These are phyloP conservation scores for Fusarium odoratissimum DNA, from an alignment of 2,329 filamentous ascomycete species.

Conservation along the genomic window DNA sequence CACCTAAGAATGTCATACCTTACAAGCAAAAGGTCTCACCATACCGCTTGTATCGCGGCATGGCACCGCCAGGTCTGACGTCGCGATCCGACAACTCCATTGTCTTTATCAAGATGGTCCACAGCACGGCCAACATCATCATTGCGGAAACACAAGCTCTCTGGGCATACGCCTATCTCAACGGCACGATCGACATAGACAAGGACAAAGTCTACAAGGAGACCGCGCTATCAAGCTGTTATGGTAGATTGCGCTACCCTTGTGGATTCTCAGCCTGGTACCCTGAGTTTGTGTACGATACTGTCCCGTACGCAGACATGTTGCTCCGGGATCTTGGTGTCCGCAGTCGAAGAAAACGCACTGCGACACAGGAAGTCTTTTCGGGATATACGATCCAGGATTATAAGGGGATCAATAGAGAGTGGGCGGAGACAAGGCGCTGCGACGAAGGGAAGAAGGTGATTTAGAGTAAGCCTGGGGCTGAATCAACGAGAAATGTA, in stretches of 20 bases:
- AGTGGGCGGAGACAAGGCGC: not conserved
- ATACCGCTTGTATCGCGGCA: not conserved
- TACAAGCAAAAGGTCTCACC: not conserved
- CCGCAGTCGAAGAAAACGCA: not conserved
- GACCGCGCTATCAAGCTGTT: not conserved
- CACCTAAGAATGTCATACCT: not conserved
- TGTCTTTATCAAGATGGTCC: not conserved
- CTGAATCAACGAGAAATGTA: accelerated
- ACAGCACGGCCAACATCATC: not conserved
- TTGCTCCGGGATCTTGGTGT: not conserved
- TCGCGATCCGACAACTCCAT: not conserved
- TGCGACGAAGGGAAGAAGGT: not conserved
- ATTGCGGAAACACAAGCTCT: not conserved
- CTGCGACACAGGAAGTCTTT: not conserved
- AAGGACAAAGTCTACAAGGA: not conserved
- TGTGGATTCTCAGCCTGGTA: not conserved
- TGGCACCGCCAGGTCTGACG: not conserved
- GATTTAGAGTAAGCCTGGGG: not conserved
- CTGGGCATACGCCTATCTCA: not conserved
- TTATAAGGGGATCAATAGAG: not conserved
- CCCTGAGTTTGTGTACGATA: not conserved
- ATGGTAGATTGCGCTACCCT: not conserved
- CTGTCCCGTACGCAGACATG: not conserved
- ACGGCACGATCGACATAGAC: not conserved
- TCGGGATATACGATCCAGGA: not conserved